phyloP scores from a whole-genome alignment of 768 basidiomycete species.

The Porphyrellus cyaneotinctus region DNA sequence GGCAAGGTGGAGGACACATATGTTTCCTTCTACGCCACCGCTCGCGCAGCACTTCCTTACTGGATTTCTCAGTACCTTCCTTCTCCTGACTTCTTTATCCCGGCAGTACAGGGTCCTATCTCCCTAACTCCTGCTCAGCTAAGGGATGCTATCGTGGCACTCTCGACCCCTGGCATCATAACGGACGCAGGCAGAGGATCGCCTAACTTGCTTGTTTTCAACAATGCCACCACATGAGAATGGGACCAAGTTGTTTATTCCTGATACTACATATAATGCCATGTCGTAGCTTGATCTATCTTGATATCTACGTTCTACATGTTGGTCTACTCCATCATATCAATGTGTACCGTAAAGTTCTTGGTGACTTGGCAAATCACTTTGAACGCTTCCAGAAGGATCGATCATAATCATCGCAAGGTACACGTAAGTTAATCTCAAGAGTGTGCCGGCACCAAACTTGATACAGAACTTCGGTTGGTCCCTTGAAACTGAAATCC shows the following conservation, averaged over 20 bases:
- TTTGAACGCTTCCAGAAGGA: not conserved
- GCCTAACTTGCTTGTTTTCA: constrained; percentile 72
- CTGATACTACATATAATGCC: constrained; percentile 4
- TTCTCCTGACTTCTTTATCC: constrained; percentile 41
- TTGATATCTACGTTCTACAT: constrained; percentile 1
- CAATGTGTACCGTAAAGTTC: constrained; percentile 15
- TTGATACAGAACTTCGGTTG: no score
- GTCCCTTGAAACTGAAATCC: not conserved
- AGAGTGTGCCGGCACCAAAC: no score
- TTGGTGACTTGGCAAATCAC: not conserved
- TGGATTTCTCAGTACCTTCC: constrained; percentile 60
- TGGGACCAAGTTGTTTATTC: not conserved
- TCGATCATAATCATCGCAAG: no score
- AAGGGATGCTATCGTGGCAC: constrained; percentile 65
- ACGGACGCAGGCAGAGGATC: constrained; percentile 46
- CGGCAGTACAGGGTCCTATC: constrained; percentile 39
- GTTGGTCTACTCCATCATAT: constrained; percentile 2
- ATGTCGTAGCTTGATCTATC: not conserved
- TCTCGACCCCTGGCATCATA: constrained; percentile 54
- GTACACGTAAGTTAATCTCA: no score
- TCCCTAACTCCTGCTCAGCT: constrained; percentile 64
- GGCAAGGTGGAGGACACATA: constrained; percentile 34
- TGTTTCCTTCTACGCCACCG: constrained; percentile 49
- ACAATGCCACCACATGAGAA: constrained; percentile 57
- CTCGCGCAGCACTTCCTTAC: constrained; percentile 51